These are phyloP conservation scores for Paraglomus occultum DNA, from an alignment of 192 early-diverging fungal species.

Conservation along the genomic window DNA sequence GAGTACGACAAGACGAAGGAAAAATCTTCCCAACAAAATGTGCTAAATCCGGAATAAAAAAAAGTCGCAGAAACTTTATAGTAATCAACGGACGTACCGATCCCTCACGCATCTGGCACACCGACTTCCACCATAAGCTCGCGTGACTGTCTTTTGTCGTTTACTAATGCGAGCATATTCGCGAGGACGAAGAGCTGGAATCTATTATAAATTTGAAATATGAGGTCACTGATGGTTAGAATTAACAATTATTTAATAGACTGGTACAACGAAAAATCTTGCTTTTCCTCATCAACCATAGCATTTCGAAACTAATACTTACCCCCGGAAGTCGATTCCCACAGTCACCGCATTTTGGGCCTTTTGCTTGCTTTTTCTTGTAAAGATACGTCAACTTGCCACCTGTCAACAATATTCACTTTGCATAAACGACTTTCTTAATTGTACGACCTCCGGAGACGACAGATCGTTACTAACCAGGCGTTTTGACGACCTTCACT, in stretches of 20 bases:
- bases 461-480: slow-evolving; percentile 46
- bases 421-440: neutral
- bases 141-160: slow-evolving; percentile 88
- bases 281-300: too few relatives aligned
- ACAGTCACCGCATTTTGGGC: slow-evolving; percentile 97
- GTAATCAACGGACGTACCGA: slow-evolving; percentile 87
- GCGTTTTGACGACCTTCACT: slow-evolving; percentile 83
- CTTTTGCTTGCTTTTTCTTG: slow-evolving; percentile 89
- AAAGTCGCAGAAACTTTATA: slow-evolving; percentile 33
- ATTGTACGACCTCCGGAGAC: slow-evolving; percentile 3
- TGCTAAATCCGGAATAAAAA: too few relatives aligned
- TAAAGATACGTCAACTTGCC: slow-evolving; percentile 90
- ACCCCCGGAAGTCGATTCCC: slow-evolving; percentile 85
- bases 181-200: slow-evolving; percentile 90
- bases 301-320: slow-evolving; percentile 35
- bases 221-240: slow-evolving; percentile 17
- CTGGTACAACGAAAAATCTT: neutral
- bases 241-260: slow-evolving; percentile 16
- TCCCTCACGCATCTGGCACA: slow-evolving; percentile 73
- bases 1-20: too few relatives aligned
- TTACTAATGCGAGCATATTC: slow-evolving; percentile 90
- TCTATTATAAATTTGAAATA: slow-evolving; percentile 35
- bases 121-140: slow-evolving; percentile 97
- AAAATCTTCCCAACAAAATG: too few relatives aligned
- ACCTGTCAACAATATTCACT: slow-evolving; percentile 45